Percentiles rank a stretch among this genome's conserved stretches.
These are phyloP conservation scores for Phaseolus coccineus DNA, from an alignment of 331 rosid genomes.

Conservation along the genomic window DNA sequence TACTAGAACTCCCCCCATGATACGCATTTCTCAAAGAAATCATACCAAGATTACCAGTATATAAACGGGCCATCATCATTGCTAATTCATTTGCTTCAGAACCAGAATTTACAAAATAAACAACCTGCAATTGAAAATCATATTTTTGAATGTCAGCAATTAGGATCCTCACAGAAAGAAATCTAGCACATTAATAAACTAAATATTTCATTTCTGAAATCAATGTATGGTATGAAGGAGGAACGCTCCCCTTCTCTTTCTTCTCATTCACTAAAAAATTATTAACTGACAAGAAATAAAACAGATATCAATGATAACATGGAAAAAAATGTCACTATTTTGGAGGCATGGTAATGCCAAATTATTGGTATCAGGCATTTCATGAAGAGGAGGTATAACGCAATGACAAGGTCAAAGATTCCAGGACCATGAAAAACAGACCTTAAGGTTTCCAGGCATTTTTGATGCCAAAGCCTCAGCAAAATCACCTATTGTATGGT, in stretches of 20 bases:
- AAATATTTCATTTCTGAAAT: background rate
- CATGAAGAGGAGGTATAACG: background rate
- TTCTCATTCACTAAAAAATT: background rate
- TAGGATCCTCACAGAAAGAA: constrained; percentile 23
- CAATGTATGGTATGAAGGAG: constrained; percentile 26
- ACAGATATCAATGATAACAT: background rate
- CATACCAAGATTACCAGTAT: constrained; percentile 86
- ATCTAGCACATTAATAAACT: constrained; percentile 15
- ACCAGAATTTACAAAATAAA: constrained; percentile 96
- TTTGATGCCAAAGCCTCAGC: constrained; percentile 90
- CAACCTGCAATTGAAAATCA: constrained; percentile 68
- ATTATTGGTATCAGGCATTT: background rate
- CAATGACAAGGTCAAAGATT: background rate
- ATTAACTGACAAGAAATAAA: background rate
- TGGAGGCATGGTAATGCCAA: background rate
- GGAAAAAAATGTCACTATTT: background rate
- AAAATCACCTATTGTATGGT: constrained; percentile 81
- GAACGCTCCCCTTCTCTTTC: background rate
- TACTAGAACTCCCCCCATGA: constrained; percentile 91
- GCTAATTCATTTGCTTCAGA: constrained; percentile 96
- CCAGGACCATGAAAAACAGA: constrained; percentile 35
- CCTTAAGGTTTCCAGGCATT: constrained; percentile 97
- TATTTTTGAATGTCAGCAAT: background rate
- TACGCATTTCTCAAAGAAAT: constrained; percentile 91
- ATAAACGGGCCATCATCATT: constrained; percentile 93